Conservation (phyloP, 495 filamentous ascomycete genomes). For the Penicillium longicatenatum region DNA sequence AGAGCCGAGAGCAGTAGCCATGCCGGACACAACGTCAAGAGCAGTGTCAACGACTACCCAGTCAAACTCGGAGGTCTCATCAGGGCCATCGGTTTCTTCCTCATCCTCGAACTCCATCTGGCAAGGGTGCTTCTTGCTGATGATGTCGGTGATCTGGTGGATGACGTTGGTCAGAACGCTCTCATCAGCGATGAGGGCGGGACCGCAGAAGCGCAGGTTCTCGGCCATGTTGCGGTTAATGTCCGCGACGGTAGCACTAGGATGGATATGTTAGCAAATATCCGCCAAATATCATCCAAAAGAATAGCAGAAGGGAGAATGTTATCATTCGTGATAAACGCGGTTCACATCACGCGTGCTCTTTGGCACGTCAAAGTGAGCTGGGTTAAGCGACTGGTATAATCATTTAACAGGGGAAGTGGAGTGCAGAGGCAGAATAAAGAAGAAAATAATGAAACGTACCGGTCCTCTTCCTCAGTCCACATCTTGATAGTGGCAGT, state of each 20-base stretch:
- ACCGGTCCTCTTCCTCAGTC: conserved; percentile 91
- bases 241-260: conserved; percentile 84
- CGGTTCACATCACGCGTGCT: conserved; percentile 84
- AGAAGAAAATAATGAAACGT: conserved; percentile 45
- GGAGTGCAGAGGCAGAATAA: conserved; percentile 18
- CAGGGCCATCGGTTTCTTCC: conserved; percentile 66
- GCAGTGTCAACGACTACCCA: conserved; percentile 96
- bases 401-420: conserved; percentile 65
- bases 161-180: conserved; percentile 64
- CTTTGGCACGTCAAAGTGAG: conserved; percentile 91
- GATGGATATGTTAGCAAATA: conserved; percentile 41
- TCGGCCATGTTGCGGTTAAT: conserved; percentile 95
- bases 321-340: conserved; percentile 61
- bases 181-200: conserved; percentile 76
- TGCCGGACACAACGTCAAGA: conserved; percentile 81
- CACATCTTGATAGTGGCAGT: conserved; percentile 81
- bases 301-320: conserved; percentile 19
- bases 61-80: conserved; percentile 93
- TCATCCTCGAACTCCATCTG: conserved; percentile 86
- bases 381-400: conserved; percentile 92
- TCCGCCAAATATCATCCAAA: conserved; percentile 12
- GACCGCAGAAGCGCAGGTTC: conserved; percentile 88
- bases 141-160: conserved; percentile 66
- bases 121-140: conserved; percentile 88
- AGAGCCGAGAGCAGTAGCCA: conserved; percentile 78